These are phyloP conservation scores for Geum urbanum DNA, from an alignment of 306 rosid species.

Conservation along the genomic window DNA sequence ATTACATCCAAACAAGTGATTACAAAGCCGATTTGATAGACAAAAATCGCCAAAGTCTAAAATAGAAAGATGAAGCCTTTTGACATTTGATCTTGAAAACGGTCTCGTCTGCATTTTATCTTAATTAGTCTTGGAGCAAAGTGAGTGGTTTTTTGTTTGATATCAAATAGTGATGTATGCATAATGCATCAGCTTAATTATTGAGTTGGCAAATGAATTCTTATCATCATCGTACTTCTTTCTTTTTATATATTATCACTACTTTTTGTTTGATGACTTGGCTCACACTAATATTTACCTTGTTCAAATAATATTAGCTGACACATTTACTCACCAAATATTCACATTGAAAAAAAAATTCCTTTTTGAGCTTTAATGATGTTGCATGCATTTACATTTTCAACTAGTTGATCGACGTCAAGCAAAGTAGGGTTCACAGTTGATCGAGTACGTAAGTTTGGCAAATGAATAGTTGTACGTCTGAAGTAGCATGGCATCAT, in stretches of 20 bases:
- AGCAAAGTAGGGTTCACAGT: too few relatives aligned
- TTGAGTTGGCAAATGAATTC: not conserved
- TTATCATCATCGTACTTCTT: constrained; percentile 1
- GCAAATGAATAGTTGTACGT: too few relatives aligned
- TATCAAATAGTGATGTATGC: not conserved
- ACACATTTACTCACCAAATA: too few relatives aligned
- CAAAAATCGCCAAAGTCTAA: not conserved
- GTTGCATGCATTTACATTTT: too few relatives aligned
- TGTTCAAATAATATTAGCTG: too few relatives aligned
- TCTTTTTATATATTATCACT: not conserved
- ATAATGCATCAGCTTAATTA: too few relatives aligned
- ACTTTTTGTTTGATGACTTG: too few relatives aligned
- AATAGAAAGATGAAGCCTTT: not conserved
- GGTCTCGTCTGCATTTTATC: constrained; percentile 16
- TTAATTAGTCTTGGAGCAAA: not conserved
- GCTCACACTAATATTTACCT: too few relatives aligned
- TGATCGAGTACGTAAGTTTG: too few relatives aligned
- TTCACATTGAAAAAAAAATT: too few relatives aligned
- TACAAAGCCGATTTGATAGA: not conserved
- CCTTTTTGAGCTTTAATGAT: too few relatives aligned
- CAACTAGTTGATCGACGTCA: too few relatives aligned
- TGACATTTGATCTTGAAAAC: constrained; percentile 6
- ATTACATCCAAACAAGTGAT: not conserved
- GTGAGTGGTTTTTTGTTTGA: not conserved
- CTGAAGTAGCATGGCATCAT: not conserved